Percentiles rank a stretch among this genome's conserved stretches.
Conservation (phyloP, 2,329 filamentous ascomycete species). For the Diaporthe sp. region DNA sequence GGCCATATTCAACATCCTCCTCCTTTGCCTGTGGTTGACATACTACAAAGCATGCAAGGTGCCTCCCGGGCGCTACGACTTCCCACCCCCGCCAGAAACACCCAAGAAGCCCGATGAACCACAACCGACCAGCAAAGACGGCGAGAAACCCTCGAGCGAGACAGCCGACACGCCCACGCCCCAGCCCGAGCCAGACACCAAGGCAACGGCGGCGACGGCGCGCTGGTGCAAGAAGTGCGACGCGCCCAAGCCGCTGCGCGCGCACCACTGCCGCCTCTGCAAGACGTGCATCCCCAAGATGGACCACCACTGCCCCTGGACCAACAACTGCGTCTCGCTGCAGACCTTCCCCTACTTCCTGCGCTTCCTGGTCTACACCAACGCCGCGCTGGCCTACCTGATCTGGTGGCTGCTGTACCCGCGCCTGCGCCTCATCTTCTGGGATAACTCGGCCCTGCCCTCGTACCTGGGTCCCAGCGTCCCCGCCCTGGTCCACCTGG, state of each 20-base stretch:
- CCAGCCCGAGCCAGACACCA: constrained; percentile 45
- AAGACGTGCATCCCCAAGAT: constrained; percentile 82
- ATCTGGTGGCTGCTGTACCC: constrained; percentile 73
- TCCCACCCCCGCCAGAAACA: constrained; percentile 48
- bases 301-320: constrained; percentile 93
- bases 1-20: constrained; percentile 75
- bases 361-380: constrained; percentile 81
- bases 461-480: constrained; percentile 80
- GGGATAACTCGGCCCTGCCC: constrained; percentile 75
- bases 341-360: constrained; percentile 87
- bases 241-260: constrained; percentile 79
- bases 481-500: constrained; percentile 71
- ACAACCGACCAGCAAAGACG: not conserved
- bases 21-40: constrained; percentile 76
- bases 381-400: constrained; percentile 71
- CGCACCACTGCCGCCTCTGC: constrained; percentile 87
- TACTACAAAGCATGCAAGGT: constrained; percentile 75
- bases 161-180: not conserved
- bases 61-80: constrained; percentile 69
- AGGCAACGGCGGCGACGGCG: constrained; percentile 40
- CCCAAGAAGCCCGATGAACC: constrained; percentile 31
- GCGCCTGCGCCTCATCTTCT: constrained; percentile 70
- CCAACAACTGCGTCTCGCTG: constrained; percentile 84
- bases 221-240: constrained; percentile 84
- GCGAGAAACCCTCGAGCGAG: not conserved